Evolutionary conservation across 176 grass and related monocot species (phyloP).

Genomic region (Paspalum notatum): DNA sequence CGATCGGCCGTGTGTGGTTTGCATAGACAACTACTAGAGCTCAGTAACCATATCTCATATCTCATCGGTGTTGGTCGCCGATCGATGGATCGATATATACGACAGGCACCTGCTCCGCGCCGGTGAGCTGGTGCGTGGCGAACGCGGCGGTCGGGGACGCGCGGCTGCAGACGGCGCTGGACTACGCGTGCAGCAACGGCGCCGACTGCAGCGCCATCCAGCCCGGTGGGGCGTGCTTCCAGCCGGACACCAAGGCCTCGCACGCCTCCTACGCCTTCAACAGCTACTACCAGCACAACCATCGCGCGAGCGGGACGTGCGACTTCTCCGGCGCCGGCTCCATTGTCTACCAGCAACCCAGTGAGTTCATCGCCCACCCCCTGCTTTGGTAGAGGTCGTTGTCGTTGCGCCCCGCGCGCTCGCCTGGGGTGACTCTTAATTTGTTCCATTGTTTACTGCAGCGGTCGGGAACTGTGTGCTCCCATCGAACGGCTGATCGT

Average conservation of each 20-base stretch:
- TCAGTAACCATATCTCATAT: too few relatives aligned
- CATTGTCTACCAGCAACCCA: slow-evolving; percentile 35
- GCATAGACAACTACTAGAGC: too few relatives aligned
- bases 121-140: slow-evolving; percentile 62
- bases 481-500: slow-evolving; percentile 18
- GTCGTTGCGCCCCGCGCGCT: too few relatives aligned
- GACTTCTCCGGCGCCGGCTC: slow-evolving; percentile 44
- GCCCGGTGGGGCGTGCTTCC: slow-evolving; percentile 42
- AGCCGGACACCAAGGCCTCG: slow-evolving; percentile 54
- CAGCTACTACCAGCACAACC: slow-evolving; percentile 43
- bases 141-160: slow-evolving; percentile 33
- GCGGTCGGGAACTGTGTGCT: slow-evolving; percentile 40
- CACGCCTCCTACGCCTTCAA: slow-evolving; percentile 58
- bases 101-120: background rate
- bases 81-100: background rate
- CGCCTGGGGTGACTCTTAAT: too few relatives aligned
- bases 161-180: slow-evolving; percentile 55
- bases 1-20: too few relatives aligned
- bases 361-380: slow-evolving; percentile 18
- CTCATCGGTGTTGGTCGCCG: too few relatives aligned
- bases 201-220: slow-evolving; percentile 69
- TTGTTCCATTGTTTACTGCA: background rate
- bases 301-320: slow-evolving; percentile 19
- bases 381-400: too few relatives aligned
- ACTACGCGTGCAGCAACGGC: slow-evolving; percentile 58